Evolutionary conservation across 139 green algal genomes (phyloP), one percentile per base, ranked within the genome.

Genomic region (Coelastrella sp.): DNA sequence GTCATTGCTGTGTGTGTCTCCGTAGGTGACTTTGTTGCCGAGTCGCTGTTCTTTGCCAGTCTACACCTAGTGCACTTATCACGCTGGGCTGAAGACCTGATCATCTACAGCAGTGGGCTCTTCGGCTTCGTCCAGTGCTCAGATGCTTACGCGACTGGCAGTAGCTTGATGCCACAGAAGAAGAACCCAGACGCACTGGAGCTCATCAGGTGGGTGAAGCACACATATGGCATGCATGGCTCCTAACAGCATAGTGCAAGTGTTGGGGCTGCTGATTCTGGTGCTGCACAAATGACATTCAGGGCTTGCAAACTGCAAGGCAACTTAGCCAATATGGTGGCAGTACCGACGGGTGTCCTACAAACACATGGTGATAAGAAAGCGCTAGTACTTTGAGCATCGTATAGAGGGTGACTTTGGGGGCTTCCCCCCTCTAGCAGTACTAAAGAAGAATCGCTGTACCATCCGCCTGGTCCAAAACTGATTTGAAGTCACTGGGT

Each of bases 131-230:
- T 99, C 89, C 95, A 98, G 92, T 98, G 97, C 94, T 95, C 88
- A 68, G 98, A 99, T 81, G 98, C 98, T 6, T 99, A 99, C 89
- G 96, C 97, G 13, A 99, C 98, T 20, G 98, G 98, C 23, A 98
- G 93, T 64, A 97, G 91, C 92, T 94, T 99, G 73, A 99, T 99
- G 98, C 98, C 98, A 22, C 98, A 99, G 94, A 99, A 99, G 96
- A 99, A 99, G 96, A 99, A 99, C 95, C 98, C 98, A 20, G 98
- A 99, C 92, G 98, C 98, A 0, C 94, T 99, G 78, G 98, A 99
- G 95, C 95, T 99, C 14, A 96, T 99, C 90, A 94, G 98, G 66
- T 95, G 74, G 20, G 61, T 68, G 7, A 68, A 68, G 61, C 61
- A n/a, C n/a, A n/a, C n/a, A n/a, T n/a, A n/a, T n/a, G n/a, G n/a